A percentile compares a stretch with the other conserved stretches of the same genome.
These are phyloP conservation scores for Alisma plantagoaquatica DNA, from an alignment of 106 monocot species.

Conservation along the genomic window DNA sequence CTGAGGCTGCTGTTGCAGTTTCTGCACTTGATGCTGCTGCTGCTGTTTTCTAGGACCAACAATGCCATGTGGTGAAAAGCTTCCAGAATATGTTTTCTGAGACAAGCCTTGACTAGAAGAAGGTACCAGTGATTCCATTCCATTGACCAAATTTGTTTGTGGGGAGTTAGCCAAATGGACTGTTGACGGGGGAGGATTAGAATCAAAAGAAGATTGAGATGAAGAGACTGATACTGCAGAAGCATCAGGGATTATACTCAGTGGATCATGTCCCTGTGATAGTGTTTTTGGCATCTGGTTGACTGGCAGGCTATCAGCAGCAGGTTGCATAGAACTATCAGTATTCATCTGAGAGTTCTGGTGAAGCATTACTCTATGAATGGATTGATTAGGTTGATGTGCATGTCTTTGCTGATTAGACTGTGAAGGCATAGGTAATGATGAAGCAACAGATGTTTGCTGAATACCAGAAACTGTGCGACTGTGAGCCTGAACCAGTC, in stretches of 20 bases:
- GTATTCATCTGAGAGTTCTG: conserved; percentile 38
- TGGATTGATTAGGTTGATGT: conserved; percentile 31
- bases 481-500: conserved; percentile 23
- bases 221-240: conserved; percentile 13
- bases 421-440: conserved; percentile 32
- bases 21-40: conserved; percentile 13
- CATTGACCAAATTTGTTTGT: conserved; percentile 31
- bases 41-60: conserved; percentile 54
- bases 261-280: conserved; percentile 28
- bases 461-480: conserved; percentile 18
- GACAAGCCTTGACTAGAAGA: conserved; percentile 27
- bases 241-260: conserved; percentile 15
- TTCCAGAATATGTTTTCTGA: conserved; percentile 43
- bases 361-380: conserved; percentile 41
- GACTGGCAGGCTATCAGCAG: conserved; percentile 20
- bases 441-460: conserved; percentile 28
- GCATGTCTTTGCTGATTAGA: conserved; percentile 36
- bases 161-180: conserved; percentile 20
- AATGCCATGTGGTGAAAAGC: conserved; percentile 30
- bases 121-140: conserved; percentile 16
- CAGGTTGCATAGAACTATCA: conserved; percentile 29
- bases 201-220: conserved; percentile 38
- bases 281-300: conserved; percentile 24
- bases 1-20: conserved; percentile 15
- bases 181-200: conserved; percentile 9